Conservation (phyloP, 2,329 filamentous ascomycete genomes). For the Paraconiothyrium sp. region DNA sequence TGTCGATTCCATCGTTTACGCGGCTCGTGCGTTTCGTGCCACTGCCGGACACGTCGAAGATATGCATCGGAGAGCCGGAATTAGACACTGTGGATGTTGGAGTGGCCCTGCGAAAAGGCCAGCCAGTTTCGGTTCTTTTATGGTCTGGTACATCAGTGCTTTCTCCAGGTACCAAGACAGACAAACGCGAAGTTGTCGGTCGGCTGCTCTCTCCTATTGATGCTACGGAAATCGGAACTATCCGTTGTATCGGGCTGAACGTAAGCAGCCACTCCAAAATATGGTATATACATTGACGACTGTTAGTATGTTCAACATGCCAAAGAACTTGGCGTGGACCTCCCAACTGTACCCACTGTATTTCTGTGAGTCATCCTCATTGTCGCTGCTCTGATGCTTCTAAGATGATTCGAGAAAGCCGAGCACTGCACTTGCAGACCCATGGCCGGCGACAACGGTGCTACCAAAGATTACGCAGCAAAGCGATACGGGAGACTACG, state of each 20-base stretch:
- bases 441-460: neutral
- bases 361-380: neutral
- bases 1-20: slow-evolving; percentile 4
- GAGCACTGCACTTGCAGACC: neutral
- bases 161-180: slow-evolving; percentile 1
- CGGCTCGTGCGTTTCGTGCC: slow-evolving; percentile 6
- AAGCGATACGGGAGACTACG: slow-evolving; percentile 20
- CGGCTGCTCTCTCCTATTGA: neutral
- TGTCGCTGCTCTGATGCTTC: neutral
- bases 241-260: neutral
- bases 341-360: neutral
- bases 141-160: neutral
- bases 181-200: neutral
- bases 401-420: neutral
- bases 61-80: slow-evolving; percentile 6
- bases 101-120: neutral
- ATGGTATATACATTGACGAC: neutral
- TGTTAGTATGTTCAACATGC: neutral
- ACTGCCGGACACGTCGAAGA: neutral
- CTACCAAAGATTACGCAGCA: neutral
- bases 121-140: neutral
- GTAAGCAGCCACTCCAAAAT: neutral
- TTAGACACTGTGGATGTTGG: slow-evolving; percentile 2
- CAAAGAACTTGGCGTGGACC: neutral
- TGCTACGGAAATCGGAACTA: slow-evolving; percentile 1